Evolutionary conservation across 164 flowering plant genomes (phyloP), one percentile per base, ranked within the genome.

Genomic region (Euptelea pleiosperma): DNA sequence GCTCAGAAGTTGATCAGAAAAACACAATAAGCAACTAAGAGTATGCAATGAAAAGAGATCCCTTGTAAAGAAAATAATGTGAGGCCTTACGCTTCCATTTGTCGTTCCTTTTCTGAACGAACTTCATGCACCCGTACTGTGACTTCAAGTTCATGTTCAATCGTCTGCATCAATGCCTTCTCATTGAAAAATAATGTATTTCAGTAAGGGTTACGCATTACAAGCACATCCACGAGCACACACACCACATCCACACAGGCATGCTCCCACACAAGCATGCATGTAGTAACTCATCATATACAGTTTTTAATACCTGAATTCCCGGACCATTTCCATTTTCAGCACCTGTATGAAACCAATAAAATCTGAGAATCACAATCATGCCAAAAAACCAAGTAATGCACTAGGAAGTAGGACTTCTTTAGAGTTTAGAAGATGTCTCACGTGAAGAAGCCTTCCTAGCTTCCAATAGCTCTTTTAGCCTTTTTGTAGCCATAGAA

Each of bases 61-160:
- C 7, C 16, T n/a, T 55, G 21, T 1, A 18, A 54, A 11, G 16
- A 12, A 37, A 7, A 9, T 12, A 11, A n/a, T 41, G 8, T 19
- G 40, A 49, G 22, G 8, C 70, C 93, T 77, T 68, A 94, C 99
- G 76, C 93, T 79, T 89, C 87, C 84, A 77, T 89, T 73, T 91
- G 96, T 9, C 88, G 82, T 61, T 82, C 96, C 70, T 91, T 89
- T 57, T 85, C 91, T 25, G 85, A 70, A 6, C 97, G 95, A 1
- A 91, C 98, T 79, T 91, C 99, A 75, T 91, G 96, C 25, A 91
- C 93, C 34, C 90, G 78, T 12, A 84, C 80, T 8, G 73, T 85
- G 19, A 94, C 89, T 78, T 94, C 99, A 58, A 94, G 85, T 61
- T 94, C 99, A 72, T 91, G 88, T 62, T 94, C 99, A 73, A 94